Base-by-base conservation (phyloP, 805 yeast species). In the Kodamaea nitidulidarum region DNA sequence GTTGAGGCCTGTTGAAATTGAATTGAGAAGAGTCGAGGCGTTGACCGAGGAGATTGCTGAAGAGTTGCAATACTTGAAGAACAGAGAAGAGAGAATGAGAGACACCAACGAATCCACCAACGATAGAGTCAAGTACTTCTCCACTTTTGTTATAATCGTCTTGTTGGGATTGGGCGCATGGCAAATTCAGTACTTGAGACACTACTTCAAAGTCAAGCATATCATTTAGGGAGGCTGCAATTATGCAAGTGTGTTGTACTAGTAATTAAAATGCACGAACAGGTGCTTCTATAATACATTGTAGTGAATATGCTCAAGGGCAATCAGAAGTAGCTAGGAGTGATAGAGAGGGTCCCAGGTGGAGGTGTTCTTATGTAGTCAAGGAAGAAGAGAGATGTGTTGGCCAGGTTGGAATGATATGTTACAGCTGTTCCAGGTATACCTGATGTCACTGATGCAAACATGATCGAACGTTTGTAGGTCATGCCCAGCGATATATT, bases 21-120 rank as follows among this genome's bases (percentile, higher is more conserved):
- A 87, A 54, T 73, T 93, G 60, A 83, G 93, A 63, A 81, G 84
- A 60, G 74, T 91, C 42, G 91, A 88, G 62, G 96, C 85, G 58
- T 64, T 87, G 64, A 78, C 95, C 35, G 84, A 78, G 50, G 98
- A 93, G 69, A 76, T 93, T 53, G 74, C 73, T 43, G 70, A 67
- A 45, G 96, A 90, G 56, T 72, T 93, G 61, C 83, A 80, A 46
- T 93, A 91, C 65, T 76, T 93, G 68, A 83, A 83, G 56, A 67
- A 65, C 43, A 85, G 98, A 67, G 98, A 93, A 67, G 91, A 82
- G 63, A 78, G 87, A 64, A 74, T 93, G 65, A 84, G 98, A 71
- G 95, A 93, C 62, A 93, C 98, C 37, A 93, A 93, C 65, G 98
- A 93, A 71, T 82, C 95, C 31, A 93, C 98, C 37, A 93, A 93